Evolutionary conservation across 768 basidiomycete genomes (phyloP).

Genomic region (Mycena venus): DNA sequence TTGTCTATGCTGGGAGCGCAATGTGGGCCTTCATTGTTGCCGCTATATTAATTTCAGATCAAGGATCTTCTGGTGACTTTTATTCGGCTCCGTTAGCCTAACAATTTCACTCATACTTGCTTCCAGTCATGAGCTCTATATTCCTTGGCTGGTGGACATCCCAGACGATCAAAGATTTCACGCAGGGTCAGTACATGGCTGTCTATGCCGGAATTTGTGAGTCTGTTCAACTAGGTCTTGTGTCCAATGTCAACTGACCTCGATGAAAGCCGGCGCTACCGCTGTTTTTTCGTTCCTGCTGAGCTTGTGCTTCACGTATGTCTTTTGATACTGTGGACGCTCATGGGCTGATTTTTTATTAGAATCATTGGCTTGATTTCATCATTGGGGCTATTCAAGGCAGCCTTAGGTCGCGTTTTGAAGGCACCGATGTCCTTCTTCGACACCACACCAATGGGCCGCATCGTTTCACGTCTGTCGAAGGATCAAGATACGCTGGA

Average conservation of each 20-base stretch:
- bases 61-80: conserved; percentile 63
- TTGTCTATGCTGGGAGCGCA: conserved; percentile 60
- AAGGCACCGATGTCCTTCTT: conserved; percentile 75
- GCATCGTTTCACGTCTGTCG: conserved; percentile 68
- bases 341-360: not conserved
- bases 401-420: conserved; percentile 68
- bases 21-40: conserved; percentile 62
- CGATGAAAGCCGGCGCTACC: conserved; percentile 54
- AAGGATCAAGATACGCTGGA: conserved; percentile 75
- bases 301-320: conserved; percentile 64
- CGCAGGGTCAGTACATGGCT: conserved; percentile 77
- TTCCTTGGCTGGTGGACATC: conserved; percentile 83
- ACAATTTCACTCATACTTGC: not conserved
- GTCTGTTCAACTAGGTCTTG: not conserved
- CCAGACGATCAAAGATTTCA: conserved; percentile 63
- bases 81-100: not conserved
- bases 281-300: conserved; percentile 65
- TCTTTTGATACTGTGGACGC: conserved; percentile 14
- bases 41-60: conserved; percentile 56
- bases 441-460: conserved; percentile 77
- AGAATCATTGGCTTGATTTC: conserved; percentile 55
- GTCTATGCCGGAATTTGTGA: conserved; percentile 55
- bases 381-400: conserved; percentile 64
- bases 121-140: conserved; percentile 69
- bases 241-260: not conserved